Evolutionary conservation across 805 yeast species (phyloP).

Genomic region (Metschnikowia baotianmanensis): DNA sequence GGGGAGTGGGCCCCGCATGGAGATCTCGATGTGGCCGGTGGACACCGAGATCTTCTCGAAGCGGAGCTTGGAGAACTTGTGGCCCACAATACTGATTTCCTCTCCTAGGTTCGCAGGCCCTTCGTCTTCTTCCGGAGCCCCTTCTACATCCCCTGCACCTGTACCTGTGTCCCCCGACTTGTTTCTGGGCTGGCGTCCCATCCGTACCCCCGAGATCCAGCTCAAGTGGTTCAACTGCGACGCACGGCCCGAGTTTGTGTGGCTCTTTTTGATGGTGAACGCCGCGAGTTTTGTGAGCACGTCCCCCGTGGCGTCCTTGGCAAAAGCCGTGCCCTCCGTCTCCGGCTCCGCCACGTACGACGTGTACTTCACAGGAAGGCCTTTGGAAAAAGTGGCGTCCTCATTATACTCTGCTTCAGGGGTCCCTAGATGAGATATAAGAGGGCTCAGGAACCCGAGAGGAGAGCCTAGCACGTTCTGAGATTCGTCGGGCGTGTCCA

Average conservation of each 20-base stretch:
- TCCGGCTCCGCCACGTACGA: conserved; percentile 40
- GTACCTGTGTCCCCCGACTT: conserved; percentile 15
- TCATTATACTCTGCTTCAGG: conserved; percentile 12
- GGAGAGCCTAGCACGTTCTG: no score
- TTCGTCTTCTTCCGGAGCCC: conserved; percentile 27
- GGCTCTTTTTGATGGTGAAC: conserved; percentile 35
- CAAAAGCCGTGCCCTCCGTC: conserved; percentile 30
- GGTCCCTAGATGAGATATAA: conserved; percentile 2
- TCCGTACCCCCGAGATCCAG: conserved; percentile 92
- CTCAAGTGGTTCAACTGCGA: conserved; percentile 65
- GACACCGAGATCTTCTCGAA: conserved; percentile 88
- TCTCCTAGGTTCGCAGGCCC: conserved; percentile 75
- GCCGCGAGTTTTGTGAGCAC: conserved; percentile 37
- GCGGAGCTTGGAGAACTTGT: conserved; percentile 79
- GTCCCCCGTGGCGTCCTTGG: conserved; percentile 32
- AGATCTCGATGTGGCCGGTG: conserved; percentile 72
- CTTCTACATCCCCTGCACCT: no score
- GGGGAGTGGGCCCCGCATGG: conserved; percentile 63
- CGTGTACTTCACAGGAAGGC: conserved; percentile 23
- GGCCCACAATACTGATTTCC: conserved; percentile 85
- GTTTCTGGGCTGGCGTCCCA: conserved; percentile 50
- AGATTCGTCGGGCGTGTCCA: background rate
- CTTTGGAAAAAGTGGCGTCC: conserved; percentile 2
- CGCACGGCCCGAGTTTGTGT: conserved; percentile 33
- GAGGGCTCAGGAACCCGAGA: no score